Conservation (phyloP, 805 yeast species). For the Candida anglica region DNA sequence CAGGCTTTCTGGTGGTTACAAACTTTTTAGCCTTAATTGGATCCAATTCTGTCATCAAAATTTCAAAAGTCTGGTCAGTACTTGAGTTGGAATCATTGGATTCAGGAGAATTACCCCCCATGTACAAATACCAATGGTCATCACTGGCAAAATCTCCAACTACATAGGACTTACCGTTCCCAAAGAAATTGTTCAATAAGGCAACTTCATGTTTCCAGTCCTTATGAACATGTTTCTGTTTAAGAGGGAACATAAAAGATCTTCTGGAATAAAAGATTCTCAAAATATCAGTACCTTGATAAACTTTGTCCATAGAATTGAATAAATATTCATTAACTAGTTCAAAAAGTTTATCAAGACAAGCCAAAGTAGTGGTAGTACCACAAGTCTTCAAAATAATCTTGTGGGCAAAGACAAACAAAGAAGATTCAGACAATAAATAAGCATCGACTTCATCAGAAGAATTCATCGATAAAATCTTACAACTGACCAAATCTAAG, state of each 20-base stretch:
- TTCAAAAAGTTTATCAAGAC: slow-evolving; percentile 63
- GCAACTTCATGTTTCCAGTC: slow-evolving; percentile 81
- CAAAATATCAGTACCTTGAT: slow-evolving; percentile 26
- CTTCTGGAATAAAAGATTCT: slow-evolving; percentile 82
- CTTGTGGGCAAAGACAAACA: slow-evolving; percentile 85
- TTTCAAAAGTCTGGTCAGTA: slow-evolving; percentile 75
- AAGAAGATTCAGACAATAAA: slow-evolving; percentile 80
- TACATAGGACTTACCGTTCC: slow-evolving; percentile 58
- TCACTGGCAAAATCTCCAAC: slow-evolving; percentile 73
- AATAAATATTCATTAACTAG: slow-evolving; percentile 24
- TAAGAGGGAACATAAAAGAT: slow-evolving; percentile 87
- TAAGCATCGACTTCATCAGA: slow-evolving; percentile 72
- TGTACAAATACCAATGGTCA: slow-evolving; percentile 89
- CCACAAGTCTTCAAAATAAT: slow-evolving; percentile 92
- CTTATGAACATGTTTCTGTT: slow-evolving; percentile 75
- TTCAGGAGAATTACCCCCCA: slow-evolving; percentile 42
- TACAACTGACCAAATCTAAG: slow-evolving; percentile 82
- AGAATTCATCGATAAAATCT: slow-evolving; percentile 75
- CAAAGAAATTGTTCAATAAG: slow-evolving; percentile 63
- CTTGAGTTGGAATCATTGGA: slow-evolving; percentile 14
- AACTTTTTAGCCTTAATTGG: slow-evolving; percentile 56
- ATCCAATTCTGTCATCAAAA: slow-evolving; percentile 83
- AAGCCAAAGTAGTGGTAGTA: slow-evolving; percentile 83
- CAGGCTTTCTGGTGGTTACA: slow-evolving; percentile 47
- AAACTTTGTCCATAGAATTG: slow-evolving; percentile 34